Percentiles rank a stretch among this genome's conserved stretches.
These are phyloP conservation scores for Neurospora sp. DNA, from an alignment of 495 filamentous ascomycete species.

Conservation along the genomic window DNA sequence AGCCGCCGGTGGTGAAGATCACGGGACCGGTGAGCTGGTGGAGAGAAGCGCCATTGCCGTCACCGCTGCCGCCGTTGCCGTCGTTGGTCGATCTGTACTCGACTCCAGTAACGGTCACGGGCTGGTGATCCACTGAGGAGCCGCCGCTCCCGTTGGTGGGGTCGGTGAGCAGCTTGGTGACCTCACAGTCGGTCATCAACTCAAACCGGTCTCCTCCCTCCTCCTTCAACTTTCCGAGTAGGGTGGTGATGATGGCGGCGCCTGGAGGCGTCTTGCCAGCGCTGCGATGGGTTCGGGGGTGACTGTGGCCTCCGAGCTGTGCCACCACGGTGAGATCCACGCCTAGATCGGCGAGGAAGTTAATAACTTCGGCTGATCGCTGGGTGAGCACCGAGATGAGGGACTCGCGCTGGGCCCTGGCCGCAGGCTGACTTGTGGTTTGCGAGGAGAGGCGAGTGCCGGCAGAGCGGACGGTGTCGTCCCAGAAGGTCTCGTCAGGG, in stretches of 20 bases:
- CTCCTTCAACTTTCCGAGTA: slow-evolving; percentile 35
- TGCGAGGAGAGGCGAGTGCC: slow-evolving; percentile 14
- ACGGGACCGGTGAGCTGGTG: slow-evolving; percentile 38
- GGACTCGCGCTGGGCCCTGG: slow-evolving; percentile 19
- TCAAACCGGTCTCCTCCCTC: slow-evolving; percentile 33
- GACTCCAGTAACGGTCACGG: slow-evolving; percentile 23
- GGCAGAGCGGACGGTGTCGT: slow-evolving; percentile 45
- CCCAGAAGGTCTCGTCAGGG: slow-evolving; percentile 34
- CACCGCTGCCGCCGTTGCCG: slow-evolving; percentile 1
- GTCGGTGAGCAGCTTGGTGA: slow-evolving; percentile 32
- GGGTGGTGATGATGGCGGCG: slow-evolving; percentile 38
- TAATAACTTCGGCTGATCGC: slow-evolving; percentile 31
- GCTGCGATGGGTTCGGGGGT: slow-evolving; percentile 45
- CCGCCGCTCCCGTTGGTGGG: not conserved
- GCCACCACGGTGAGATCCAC: slow-evolving; percentile 46
- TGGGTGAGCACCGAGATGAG: slow-evolving; percentile 35
- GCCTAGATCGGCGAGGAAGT: slow-evolving; percentile 43
- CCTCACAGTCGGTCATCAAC: slow-evolving; percentile 33
- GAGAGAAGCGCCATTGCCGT: not conserved
- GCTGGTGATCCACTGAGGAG: not conserved
- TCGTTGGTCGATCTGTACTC: slow-evolving; percentile 13
- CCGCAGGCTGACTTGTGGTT: slow-evolving; percentile 4
- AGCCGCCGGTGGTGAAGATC: slow-evolving; percentile 47
- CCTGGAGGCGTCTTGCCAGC: slow-evolving; percentile 42
- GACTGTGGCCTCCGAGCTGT: slow-evolving; percentile 43